phyloP scores from a whole-genome alignment of 164 flowering plant species.

The Dillenia suffruticosa region DNA sequence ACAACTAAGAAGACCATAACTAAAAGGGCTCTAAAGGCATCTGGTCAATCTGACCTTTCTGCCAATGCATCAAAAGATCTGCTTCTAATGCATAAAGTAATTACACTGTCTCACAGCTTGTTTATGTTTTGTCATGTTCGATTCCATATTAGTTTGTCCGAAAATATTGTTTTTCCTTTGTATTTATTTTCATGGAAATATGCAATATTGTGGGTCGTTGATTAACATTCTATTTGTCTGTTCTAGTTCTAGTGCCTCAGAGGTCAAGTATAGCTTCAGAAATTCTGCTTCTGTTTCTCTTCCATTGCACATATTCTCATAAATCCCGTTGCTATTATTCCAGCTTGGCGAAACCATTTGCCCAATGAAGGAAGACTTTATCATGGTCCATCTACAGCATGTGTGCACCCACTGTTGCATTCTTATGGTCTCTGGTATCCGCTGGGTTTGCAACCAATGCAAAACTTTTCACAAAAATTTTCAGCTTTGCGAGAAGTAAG shows the following conservation, averaged over 20 bases:
- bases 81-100: constrained; percentile 89
- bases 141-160: neutral
- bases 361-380: constrained; percentile 99
- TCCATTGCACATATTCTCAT: too few species aligned
- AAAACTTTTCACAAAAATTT: constrained; percentile 87
- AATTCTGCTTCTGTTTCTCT: too few species aligned
- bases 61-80: constrained; percentile 89
- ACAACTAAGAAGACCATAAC: constrained; percentile 74
- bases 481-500: constrained; percentile 94
- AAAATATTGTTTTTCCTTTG: neutral
- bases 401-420: constrained; percentile 83
- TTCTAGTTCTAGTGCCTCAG: too few species aligned
- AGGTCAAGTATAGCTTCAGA: too few species aligned
- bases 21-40: constrained; percentile 92
- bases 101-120: constrained; percentile 1
- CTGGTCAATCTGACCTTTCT: constrained; percentile 89
- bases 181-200: neutral
- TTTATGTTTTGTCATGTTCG: neutral
- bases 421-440: constrained; percentile 81
- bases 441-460: constrained; percentile 90
- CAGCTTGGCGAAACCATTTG: constrained; percentile 95
- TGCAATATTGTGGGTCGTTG: neutral
- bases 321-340: constrained; percentile 1
- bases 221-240: too few species aligned
- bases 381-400: constrained; percentile 98